Conservation (phyloP, 2,329 filamentous ascomycete species). For the Scedosporium apiospermum region DNA sequence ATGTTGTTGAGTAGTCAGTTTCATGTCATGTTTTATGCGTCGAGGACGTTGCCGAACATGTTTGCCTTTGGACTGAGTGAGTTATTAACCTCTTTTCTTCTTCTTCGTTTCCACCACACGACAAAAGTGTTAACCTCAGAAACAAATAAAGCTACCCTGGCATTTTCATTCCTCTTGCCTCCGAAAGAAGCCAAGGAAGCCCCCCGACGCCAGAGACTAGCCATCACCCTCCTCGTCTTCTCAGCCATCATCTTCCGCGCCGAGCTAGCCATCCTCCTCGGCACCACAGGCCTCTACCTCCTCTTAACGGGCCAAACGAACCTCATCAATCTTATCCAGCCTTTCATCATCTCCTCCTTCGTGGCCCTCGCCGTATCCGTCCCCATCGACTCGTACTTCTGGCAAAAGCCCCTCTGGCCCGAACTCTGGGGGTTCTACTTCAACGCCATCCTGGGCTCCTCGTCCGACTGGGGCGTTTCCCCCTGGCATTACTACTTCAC, state of each 20-base stretch:
- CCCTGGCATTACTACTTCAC: constrained; percentile 82
- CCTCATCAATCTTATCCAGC: constrained; percentile 49
- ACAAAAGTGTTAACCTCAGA: background rate
- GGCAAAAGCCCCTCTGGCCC: constrained; percentile 81
- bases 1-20: constrained; percentile 77
- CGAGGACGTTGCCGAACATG: constrained; percentile 88
- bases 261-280: constrained; percentile 75
- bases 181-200: constrained; percentile 17
- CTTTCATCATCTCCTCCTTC: constrained; percentile 56
- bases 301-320: constrained; percentile 45
- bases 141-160: constrained; percentile 50
- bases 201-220: constrained; percentile 45
- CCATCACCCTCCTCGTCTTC: constrained; percentile 67
- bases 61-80: constrained; percentile 82
- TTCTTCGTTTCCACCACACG: background rate
- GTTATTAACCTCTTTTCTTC: constrained; percentile 20
- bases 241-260: constrained; percentile 81
- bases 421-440: constrained; percentile 84
- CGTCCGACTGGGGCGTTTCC: constrained; percentile 78
- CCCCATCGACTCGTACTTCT: constrained; percentile 83
- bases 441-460: constrained; percentile 78
- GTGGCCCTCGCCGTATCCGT: constrained; percentile 62
- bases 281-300: constrained; percentile 55
- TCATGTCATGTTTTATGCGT: constrained; percentile 87
- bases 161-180: constrained; percentile 40